These are phyloP conservation scores for Suaeda aralocaspica DNA, from an alignment of 148 eudicot genomes.

Conservation along the genomic window DNA sequence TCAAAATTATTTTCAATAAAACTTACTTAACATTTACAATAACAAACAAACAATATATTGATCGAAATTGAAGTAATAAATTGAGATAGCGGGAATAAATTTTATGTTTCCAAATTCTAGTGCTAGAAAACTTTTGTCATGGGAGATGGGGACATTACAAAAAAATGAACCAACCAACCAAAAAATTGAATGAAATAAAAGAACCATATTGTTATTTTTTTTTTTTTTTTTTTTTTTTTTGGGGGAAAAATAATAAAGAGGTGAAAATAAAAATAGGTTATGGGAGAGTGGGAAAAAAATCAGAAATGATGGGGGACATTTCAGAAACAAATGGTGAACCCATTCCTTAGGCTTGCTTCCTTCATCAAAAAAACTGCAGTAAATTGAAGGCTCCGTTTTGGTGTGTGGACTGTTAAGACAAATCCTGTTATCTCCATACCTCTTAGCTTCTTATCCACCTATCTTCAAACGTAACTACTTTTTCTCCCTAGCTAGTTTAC, in stretches of 20 bases:
- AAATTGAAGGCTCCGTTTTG: slow-evolving; percentile 21
- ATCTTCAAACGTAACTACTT: background rate
- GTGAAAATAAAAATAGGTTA: background rate
- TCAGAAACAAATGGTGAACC: slow-evolving; percentile 22
- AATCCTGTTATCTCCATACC: slow-evolving; percentile 23
- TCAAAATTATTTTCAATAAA: no score
- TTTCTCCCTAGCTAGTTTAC: background rate
- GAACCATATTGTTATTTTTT: no score
- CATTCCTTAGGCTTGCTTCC: slow-evolving; percentile 16
- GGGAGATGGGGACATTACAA: slow-evolving; percentile 13
- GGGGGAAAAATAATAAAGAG: background rate
- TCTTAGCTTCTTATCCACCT: slow-evolving; percentile 19
- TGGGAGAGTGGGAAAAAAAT: background rate
- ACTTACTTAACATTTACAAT: no score
- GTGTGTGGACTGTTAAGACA: slow-evolving; percentile 18
- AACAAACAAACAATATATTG: no score
- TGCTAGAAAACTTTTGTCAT: slow-evolving; percentile 16
- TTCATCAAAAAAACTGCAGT: slow-evolving; percentile 16
- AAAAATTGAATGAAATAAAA: no score
- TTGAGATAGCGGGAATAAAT: no score
- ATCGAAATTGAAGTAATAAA: no score
- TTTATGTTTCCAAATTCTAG: no score
- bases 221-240: background rate
- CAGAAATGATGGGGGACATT: slow-evolving; percentile 23
- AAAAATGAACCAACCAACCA: background rate